Base-by-base conservation (phyloP, 2,329 filamentous ascomycete species). In the Diaporthe citriasiana region DNA sequence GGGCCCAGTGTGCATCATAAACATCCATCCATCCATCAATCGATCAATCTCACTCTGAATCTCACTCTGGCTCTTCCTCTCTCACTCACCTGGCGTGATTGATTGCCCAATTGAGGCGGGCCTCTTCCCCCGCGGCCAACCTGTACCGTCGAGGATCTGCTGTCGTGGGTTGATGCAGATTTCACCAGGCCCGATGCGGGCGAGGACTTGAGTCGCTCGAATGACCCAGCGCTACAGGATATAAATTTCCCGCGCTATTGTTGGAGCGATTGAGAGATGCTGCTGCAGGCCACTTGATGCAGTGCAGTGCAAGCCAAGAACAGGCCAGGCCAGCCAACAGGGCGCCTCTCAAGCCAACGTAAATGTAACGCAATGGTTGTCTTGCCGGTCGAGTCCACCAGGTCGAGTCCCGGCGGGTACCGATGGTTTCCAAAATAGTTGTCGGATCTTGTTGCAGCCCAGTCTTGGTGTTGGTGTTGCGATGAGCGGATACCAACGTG, bases 401-500 rank as follows among this genome's bases (percentile, higher is more conserved):
- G 60, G 60, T 50, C 60, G 42, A 35, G 42, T 50, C 60, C 60
- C 60, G 60, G 60, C 45, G 60, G 60, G 13, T 66, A 51, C 60
- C 60, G 45, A 51, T 27, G 60, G 22, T 38, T 38, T 66, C 45
- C 60, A 66, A 66, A 66, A 66, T 66, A 51, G 60, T 50, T 63
- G 40, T 47, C 30, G 27, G n/a, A n/a, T n/a, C 22, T 45, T 35
- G 10, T 35, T 65, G 27, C 42, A n/a, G 30, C 42, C 55, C 10
- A 25, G 10, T n/a, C n/a, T n/a, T n/a, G n/a, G 27, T 50, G 42
- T 50, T 25, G 27, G 42, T n/a, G 17, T 40, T 63, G 57, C 57
- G 42, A 65, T 50, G 27, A 25, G 42, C 42, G 42, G 27, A 13
- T 38, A 65, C 60, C 60, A 25, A 65, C 42, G 60, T 35, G 38